Conservation (phyloP, 306 rosid species). For the Cicer judaicum region DNA sequence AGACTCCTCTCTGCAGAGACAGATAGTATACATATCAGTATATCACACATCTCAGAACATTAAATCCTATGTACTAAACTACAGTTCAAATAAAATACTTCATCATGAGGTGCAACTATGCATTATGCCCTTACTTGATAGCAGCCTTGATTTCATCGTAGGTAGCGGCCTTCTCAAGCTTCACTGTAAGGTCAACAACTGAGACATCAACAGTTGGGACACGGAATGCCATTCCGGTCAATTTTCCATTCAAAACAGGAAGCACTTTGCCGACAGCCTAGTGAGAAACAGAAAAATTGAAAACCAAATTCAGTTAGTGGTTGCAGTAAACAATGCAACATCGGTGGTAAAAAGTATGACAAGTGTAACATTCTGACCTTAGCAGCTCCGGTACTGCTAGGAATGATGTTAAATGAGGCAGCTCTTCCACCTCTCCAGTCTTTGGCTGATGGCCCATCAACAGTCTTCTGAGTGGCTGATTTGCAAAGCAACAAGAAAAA, state of each 20-base stretch:
- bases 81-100: not conserved
- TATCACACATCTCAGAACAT: too few species aligned
- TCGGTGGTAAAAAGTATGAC: not conserved
- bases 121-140: slow-evolving; percentile 62
- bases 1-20: slow-evolving; percentile 68
- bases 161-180: slow-evolving; percentile 63
- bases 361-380: slow-evolving; percentile 55
- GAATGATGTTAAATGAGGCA: slow-evolving; percentile 92
- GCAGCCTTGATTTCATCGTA: slow-evolving; percentile 69
- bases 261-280: slow-evolving; percentile 84
- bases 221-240: slow-evolving; percentile 89
- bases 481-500: not conserved
- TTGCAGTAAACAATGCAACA: not conserved
- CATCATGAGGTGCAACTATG: not conserved
- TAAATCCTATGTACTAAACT: not conserved
- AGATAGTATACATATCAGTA: not conserved
- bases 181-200: slow-evolving; percentile 81
- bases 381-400: slow-evolving; percentile 96
- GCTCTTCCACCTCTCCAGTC: slow-evolving; percentile 99
- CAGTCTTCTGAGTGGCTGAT: slow-evolving; percentile 90
- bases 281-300: not conserved
- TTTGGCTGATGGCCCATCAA: slow-evolving; percentile 85
- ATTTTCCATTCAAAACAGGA: slow-evolving; percentile 74
- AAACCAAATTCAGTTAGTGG: not conserved
- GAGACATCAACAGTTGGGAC: slow-evolving; percentile 85